phyloP scores from a whole-genome alignment of 345 rosid genomes.

The Alliaria petiolata region DNA sequence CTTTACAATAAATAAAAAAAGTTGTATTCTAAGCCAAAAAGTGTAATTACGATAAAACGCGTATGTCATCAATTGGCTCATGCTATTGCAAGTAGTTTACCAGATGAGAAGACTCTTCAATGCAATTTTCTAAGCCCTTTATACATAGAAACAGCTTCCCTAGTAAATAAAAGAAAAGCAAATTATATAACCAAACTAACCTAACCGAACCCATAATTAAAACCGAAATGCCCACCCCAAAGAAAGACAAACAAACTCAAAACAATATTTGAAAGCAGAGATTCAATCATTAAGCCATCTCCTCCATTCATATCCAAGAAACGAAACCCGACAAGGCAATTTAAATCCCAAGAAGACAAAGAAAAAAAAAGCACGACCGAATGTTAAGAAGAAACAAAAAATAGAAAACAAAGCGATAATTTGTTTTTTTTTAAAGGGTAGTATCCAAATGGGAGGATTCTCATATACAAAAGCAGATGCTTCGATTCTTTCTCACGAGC shows the following conservation, averaged over 20 bases:
- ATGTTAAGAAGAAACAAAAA: neutral
- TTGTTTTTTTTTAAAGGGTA: neutral
- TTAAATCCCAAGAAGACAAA: conserved; percentile 14
- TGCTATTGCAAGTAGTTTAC: no score
- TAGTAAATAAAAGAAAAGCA: neutral
- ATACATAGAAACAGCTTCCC: no score
- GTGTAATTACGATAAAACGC: no score
- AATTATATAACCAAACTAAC: no score
- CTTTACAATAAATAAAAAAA: no score
- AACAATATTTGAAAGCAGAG: neutral
- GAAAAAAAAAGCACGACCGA: neutral
- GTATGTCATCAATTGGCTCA: no score
- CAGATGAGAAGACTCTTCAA: no score
- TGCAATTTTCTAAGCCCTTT: no score
- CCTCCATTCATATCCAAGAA: conserved; percentile 26
- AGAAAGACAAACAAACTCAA: neutral
- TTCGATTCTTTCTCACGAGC: neutral
- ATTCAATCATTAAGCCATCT: conserved; percentile 19
- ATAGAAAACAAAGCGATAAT: neutral
- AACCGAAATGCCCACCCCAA: no score
- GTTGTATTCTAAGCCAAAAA: no score
- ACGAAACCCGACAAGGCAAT: conserved; percentile 1
- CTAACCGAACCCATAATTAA: no score
- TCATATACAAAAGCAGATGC: conserved; percentile 30
- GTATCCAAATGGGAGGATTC: conserved; percentile 19